These are phyloP conservation scores for Teratosphaeria viscida DNA, from an alignment of 2,329 filamentous ascomycete genomes.

Conservation along the genomic window DNA sequence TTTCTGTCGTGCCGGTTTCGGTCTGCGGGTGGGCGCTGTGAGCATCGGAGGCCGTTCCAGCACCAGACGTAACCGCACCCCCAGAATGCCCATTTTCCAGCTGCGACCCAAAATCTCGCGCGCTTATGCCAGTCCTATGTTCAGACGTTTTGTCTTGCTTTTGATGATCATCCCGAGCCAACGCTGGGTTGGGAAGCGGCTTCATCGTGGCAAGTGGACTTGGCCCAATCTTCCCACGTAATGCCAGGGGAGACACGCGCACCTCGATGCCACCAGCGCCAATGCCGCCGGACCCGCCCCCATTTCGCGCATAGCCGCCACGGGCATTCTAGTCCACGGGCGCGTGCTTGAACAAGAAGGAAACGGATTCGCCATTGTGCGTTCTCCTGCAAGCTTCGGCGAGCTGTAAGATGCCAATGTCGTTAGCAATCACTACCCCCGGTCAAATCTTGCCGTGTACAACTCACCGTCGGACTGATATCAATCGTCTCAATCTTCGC, in stretches of 20 bases:
- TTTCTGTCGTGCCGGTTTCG: not conserved
- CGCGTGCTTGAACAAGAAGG: constrained; percentile 55
- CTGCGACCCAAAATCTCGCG: not conserved
- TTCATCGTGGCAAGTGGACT: not conserved
- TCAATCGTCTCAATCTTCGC: constrained; percentile 81
- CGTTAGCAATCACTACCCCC: constrained; percentile 4
- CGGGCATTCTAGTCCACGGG: constrained; percentile 7
- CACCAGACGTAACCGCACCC: not conserved
- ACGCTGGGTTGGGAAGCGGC: not conserved
- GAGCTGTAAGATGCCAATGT: constrained; percentile 27
- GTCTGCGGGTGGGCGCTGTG: not conserved
- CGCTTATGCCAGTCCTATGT: not conserved
- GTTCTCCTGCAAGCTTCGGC: constrained; percentile 61
- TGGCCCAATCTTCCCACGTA: not conserved
- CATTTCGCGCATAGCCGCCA: not conserved
- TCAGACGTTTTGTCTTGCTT: not conserved
- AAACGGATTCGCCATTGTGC: constrained; percentile 58
- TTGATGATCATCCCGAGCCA: not conserved
- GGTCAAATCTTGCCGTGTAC: not conserved
- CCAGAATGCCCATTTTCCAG: no score
- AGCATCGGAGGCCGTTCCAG: not conserved
- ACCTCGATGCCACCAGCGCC: not conserved
- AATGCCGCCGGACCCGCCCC: not conserved
- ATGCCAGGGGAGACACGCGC: not conserved
- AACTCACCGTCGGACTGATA: constrained; percentile 62